Base-by-base conservation (phyloP, 2,329 filamentous ascomycete species). In the Monosporascus sp. region DNA sequence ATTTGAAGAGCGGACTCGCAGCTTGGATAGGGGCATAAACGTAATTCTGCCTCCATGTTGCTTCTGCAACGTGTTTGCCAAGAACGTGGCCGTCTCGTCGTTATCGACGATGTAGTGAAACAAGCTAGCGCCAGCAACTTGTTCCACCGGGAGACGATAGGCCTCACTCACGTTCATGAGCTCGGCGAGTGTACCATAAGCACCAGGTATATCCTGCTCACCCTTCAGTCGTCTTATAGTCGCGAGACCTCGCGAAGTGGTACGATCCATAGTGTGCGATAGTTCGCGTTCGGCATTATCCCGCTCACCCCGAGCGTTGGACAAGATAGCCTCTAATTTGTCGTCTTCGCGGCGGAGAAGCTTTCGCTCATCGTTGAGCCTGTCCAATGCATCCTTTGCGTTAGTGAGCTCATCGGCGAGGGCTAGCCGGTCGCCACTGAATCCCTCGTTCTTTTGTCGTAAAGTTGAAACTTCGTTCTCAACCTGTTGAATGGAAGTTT, bases 101-200 rank as follows among this genome's bases (percentile, higher is more conserved):
- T 88, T 93, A 68, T 99, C 93, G 44, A 97, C 93, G 11, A 99
- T 85, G 60, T 96, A 96, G 70, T 99, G 90, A 72, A 99, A 99
- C 8, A 99, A 78, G 67, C 90, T 96, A 57, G 86, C 86, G 18
- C 94, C 94, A 2, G 93, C 94, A 49, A 92, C 94, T 62, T 96
- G 90, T 71, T 99, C 94, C 9, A 95, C 88, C 2, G 94, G 90
- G 11, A 92, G 84, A 55, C 91, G 85, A 71, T 96, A 97, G 50
- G 84, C 82, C 50, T 96, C 90, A 53, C 79, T 83, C 48, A 96
- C 90, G 51, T 91, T 84, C 62, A 97, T 84, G n/a, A 99, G 81
- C 68, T 99, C 95, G 5, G 93, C 92, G 38, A 99, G 72, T 0
- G 92, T 96, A 48, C 95, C 94, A 67, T 96, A 95, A 2, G 94